Evolutionary conservation across 2,329 filamentous ascomycete species (phyloP).

Genomic region (Xylaria sp.): DNA sequence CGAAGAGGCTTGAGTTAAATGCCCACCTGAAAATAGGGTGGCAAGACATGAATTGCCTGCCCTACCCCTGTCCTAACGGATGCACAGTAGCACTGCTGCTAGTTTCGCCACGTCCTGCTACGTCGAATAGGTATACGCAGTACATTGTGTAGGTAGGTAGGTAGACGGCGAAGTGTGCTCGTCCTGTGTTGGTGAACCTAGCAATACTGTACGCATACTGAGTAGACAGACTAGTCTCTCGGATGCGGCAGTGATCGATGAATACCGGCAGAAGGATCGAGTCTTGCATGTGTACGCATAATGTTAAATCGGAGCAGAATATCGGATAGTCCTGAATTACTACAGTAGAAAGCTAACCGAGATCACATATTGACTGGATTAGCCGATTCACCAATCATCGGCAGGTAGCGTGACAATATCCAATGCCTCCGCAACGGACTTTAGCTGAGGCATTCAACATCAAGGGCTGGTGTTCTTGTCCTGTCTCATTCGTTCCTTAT

Average conservation of each 20-base stretch:
- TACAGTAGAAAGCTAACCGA: neutral
- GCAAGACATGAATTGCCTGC: conserved; percentile 12
- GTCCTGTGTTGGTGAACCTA: conserved; percentile 7
- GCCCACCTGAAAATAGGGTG: neutral
- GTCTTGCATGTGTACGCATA: conserved; percentile 10
- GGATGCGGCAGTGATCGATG: conserved; percentile 8
- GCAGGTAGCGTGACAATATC: too few relatives aligned
- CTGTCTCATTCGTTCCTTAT: conserved; percentile 21
- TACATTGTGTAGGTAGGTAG: neutral
- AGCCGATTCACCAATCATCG: neutral
- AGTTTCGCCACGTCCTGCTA: neutral
- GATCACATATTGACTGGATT: neutral
- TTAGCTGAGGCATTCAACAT: conserved; percentile 1
- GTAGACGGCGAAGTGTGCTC: neutral
- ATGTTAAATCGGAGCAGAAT: neutral
- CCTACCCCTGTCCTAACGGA: neutral
- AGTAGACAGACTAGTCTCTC: conserved; percentile 7
- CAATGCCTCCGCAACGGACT: too few relatives aligned
- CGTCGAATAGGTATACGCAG: too few relatives aligned
- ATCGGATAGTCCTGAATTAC: neutral
- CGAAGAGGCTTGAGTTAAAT: neutral
- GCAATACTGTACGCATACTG: neutral
- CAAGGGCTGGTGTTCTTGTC: neutral
- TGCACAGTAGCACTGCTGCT: neutral
- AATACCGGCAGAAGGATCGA: conserved; percentile 21